These are phyloP conservation scores for Paraconiothyrium brasiliense DNA, from an alignment of 2,329 filamentous ascomycete species.

Conservation along the genomic window DNA sequence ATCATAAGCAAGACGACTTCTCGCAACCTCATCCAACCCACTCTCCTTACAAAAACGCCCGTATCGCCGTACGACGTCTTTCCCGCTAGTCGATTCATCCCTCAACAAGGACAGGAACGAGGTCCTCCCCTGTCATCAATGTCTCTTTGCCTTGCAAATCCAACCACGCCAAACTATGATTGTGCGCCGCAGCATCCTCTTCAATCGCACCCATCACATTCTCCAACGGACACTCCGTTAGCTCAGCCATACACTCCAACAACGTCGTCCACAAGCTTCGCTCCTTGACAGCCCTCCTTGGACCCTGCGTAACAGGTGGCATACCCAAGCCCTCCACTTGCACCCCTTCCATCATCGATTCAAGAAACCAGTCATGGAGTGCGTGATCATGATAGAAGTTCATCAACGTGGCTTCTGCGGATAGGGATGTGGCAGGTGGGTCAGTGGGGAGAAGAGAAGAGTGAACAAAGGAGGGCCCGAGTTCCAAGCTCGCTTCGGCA, in stretches of 20 bases:
- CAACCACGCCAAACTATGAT: conserved; percentile 37
- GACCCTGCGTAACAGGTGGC: conserved; percentile 41
- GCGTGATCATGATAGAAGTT: conserved; percentile 42
- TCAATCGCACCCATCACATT: conserved; percentile 34
- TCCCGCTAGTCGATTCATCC: too few species aligned
- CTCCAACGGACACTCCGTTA: conserved; percentile 26
- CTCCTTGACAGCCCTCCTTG: conserved; percentile 24
- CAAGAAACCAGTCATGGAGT: conserved; percentile 37
- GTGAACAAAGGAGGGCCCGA: conserved; percentile 38
- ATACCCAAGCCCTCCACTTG: conserved; percentile 25
- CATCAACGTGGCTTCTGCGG: conserved; percentile 31
- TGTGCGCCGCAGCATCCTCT: conserved; percentile 23
- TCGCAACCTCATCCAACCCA: background rate
- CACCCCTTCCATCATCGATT: conserved; percentile 24
- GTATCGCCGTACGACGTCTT: background rate
- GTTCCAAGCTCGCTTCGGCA: conserved; percentile 35
- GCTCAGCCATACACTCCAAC: conserved; percentile 37
- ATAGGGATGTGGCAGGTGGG: conserved; percentile 9
- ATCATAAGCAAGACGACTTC: background rate
- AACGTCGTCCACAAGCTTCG: conserved; percentile 36
- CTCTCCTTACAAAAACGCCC: background rate
- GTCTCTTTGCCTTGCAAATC: conserved; percentile 35
- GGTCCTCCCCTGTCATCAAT: conserved; percentile 34
- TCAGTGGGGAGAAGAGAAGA: conserved; percentile 28
- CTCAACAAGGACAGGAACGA: conserved; percentile 17